Evolutionary conservation across 495 filamentous ascomycete species (phyloP), one percentile per base, ranked within the genome.

Genomic region (Xanthoparmelia taractica): DNA sequence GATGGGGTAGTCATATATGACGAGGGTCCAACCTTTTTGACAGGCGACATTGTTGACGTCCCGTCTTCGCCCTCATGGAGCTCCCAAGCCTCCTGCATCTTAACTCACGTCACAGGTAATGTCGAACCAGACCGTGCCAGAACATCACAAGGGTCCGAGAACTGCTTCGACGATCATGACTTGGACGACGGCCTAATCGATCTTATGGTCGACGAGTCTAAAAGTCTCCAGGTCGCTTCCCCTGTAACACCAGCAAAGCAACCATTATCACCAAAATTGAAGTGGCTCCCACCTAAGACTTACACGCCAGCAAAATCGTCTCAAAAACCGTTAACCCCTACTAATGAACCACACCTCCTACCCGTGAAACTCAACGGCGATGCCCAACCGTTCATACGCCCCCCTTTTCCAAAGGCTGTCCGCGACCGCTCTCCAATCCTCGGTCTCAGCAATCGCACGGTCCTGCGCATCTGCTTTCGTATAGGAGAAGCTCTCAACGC

Each of bases 401-500:
- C 65, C 25, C 40, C 56, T 11, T 66, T 71, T 36, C 69, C 69
- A 0, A 54, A 57, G 23, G 54, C 62, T 8, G 17, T 69, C 41
- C 65, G 55, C 33, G 62, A 67, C 40, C 58, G 62, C 20, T 69
- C 70, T 27, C 66, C 62, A 29, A 65, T 72, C 17, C 61, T 63
- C 23, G 69, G 66, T 36, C 55, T 71, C 7, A 55, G 27, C 6
- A 60, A 64, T 23, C 29, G 45, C 27, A 62, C 63, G 8, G 43
- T 62, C 8, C 57, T 71, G 8, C 66, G 66, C 10, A 69, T 63
- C 58, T 68, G 59, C 58, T 72, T 72, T 47, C 70, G 70, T 29
- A 66, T 71, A 25, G 69, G 69, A 40, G 70, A 71, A 64, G 65
- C 65, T 25, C 57, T 72, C 10, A 70, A 69, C 27, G 66, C 66